These are phyloP conservation scores for Aspergillus persii DNA, from an alignment of 2,329 filamentous ascomycete species.

Conservation along the genomic window DNA sequence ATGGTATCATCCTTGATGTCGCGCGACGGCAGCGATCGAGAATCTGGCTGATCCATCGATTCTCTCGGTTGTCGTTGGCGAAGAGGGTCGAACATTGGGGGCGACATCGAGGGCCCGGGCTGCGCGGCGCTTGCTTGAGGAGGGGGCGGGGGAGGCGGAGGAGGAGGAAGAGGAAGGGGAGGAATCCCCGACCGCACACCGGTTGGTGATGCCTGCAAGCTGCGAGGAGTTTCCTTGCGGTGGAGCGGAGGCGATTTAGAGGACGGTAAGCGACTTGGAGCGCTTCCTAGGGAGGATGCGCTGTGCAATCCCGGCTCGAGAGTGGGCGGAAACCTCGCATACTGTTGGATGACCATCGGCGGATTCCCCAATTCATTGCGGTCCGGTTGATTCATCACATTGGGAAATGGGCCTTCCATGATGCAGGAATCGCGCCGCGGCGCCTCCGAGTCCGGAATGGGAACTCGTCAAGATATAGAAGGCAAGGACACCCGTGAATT, in stretches of 20 bases:
- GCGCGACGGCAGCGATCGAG: conserved; percentile 61
- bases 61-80: conserved; percentile 31
- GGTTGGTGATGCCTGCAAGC: conserved; percentile 39
- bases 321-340: conserved; percentile 36
- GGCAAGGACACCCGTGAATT: not conserved
- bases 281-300: conserved; percentile 36
- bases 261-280: conserved; percentile 30
- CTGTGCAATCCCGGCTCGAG: conserved; percentile 37
- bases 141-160: conserved; percentile 5
- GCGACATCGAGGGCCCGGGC: conserved; percentile 41
- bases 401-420: conserved; percentile 36
- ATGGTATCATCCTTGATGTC: conserved; percentile 69
- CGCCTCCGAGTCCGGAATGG: not conserved
- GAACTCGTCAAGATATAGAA: not conserved
- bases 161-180: too few species aligned
- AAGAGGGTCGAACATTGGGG: conserved; percentile 33
- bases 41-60: conserved; percentile 42
- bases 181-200: conserved; percentile 24
- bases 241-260: conserved; percentile 37
- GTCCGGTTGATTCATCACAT: conserved; percentile 27
- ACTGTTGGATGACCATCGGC: conserved; percentile 38
- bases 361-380: conserved; percentile 24
- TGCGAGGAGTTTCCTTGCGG: conserved; percentile 39
- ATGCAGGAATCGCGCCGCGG: not conserved
- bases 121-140: conserved; percentile 23